A percentile compares a stretch with the other conserved stretches of the same genome.
These are phyloP conservation scores for Micractinium conductrix DNA, from an alignment of 139 green algal genomes.

Conservation along the genomic window DNA sequence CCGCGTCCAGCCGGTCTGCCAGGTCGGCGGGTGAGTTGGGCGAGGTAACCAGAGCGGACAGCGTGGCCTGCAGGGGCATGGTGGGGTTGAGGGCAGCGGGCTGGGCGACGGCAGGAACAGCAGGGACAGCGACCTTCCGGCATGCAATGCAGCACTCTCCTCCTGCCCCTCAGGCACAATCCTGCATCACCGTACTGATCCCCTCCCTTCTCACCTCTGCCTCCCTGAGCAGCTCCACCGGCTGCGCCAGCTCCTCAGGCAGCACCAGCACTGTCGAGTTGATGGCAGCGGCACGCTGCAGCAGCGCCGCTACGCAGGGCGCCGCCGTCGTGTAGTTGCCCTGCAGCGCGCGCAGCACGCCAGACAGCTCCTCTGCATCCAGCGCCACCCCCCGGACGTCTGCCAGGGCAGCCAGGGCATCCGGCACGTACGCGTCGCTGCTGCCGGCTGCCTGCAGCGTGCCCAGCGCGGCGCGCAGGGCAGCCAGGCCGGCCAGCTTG, in stretches of 20 bases:
- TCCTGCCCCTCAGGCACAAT: neutral
- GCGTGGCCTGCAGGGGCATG: neutral
- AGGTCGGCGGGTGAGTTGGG: neutral
- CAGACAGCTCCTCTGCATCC: neutral
- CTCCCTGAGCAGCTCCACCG: neutral
- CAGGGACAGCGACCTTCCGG: no score
- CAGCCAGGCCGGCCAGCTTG: neutral
- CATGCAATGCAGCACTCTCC: neutral
- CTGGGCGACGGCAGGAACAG: neutral
- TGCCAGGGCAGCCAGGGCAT: neutral
- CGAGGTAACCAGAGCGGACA: neutral
- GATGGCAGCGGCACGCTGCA: neutral
- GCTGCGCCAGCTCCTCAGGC: neutral
- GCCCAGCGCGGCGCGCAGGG: neutral
- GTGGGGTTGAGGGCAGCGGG: neutral
- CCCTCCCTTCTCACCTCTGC: neutral
- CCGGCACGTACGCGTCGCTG: neutral
- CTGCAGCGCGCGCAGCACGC: constrained; percentile 2
- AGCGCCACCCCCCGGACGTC: neutral
- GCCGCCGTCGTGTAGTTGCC: constrained; percentile 11
- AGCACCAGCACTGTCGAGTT: constrained; percentile 32
- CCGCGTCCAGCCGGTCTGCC: neutral
- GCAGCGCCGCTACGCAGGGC: constrained; percentile 28
- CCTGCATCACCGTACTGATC: neutral
- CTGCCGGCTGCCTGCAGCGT: neutral